phyloP scores from a whole-genome alignment of 176 grass and related monocot species.

The Guadua angustifolia region DNA sequence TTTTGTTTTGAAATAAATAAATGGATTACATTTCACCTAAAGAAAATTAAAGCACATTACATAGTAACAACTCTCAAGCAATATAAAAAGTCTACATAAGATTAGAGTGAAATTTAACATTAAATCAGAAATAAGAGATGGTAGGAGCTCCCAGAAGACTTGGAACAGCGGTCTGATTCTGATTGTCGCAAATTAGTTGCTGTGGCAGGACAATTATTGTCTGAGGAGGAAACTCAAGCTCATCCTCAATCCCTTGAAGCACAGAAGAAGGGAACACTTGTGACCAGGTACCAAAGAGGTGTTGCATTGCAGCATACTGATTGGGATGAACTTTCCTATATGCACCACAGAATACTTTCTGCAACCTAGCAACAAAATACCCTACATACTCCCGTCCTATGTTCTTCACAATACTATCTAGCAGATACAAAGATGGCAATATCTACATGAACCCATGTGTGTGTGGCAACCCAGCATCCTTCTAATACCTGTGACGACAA shows the following conservation, averaged over 20 bases:
- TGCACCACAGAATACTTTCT: constrained; percentile 82
- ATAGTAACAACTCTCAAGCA: not conserved
- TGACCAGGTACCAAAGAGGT: constrained; percentile 91
- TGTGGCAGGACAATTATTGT: constrained; percentile 44
- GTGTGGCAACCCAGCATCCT: too few relatives aligned
- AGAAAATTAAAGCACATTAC: constrained; percentile 5
- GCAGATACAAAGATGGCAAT: constrained; percentile 91
- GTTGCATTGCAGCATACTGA: constrained; percentile 75
- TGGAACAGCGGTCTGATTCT: constrained; percentile 16
- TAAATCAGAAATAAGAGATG: constrained; percentile 18
- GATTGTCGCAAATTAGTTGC: constrained; percentile 47
- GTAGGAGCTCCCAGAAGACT: not conserved
- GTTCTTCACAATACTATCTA: constrained; percentile 99
- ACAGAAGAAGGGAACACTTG: constrained; percentile 75
- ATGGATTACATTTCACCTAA: constrained; percentile 24
- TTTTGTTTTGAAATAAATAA: constrained; percentile 19
- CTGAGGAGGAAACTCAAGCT: constrained; percentile 82
- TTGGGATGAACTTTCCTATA: constrained; percentile 75
- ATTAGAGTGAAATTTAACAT: constrained; percentile 19
- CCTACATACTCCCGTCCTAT: constrained; percentile 80
- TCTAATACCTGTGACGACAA: too few relatives aligned
- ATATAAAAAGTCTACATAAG: not conserved
- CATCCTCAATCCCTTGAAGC: constrained; percentile 74
- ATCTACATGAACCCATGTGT: too few relatives aligned
- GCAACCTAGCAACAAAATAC: constrained; percentile 72